Percentiles rank a stretch among this genome's conserved stretches.
phyloP scores from a whole-genome alignment of 169 alveolate species.

The Plasmodium vivax region DNA sequence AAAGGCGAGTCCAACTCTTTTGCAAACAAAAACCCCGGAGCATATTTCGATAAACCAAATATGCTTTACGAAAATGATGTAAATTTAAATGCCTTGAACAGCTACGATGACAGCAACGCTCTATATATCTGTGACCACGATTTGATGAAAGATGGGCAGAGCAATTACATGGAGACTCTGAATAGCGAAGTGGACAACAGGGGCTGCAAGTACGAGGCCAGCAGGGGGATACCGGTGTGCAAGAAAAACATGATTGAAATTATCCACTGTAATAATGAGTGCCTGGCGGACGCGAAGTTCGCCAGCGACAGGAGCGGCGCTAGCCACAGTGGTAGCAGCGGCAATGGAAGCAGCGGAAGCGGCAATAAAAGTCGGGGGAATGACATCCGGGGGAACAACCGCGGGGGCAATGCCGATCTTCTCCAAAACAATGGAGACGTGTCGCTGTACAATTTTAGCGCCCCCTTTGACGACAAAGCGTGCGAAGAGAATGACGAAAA shows the following conservation, averaged over 20 bases:
- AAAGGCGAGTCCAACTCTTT: slow-evolving; percentile 16
- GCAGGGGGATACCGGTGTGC: background rate
- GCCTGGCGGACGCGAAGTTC: slow-evolving; percentile 1
- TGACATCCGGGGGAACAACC: background rate
- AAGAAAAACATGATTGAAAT: slow-evolving; percentile 28
- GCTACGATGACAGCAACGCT: slow-evolving; percentile 13
- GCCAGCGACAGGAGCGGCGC: background rate
- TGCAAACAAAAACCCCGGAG: slow-evolving; percentile 4
- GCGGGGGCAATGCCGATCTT: background rate
- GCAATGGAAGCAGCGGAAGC: background rate
- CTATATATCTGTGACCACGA: slow-evolving; percentile 6
- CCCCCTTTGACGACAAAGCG: slow-evolving; percentile 7
- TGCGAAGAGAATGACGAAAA: background rate
- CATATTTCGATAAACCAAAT: slow-evolving; percentile 2
- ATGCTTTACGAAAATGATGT: slow-evolving; percentile 19
- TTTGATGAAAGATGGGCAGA: slow-evolving; percentile 5
- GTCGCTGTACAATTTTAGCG: slow-evolving; percentile 19
- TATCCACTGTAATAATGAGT: slow-evolving; percentile 11
- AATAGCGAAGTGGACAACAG: slow-evolving; percentile 19
- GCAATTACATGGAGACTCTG: slow-evolving; percentile 12
- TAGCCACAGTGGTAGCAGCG: background rate
- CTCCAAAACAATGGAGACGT: slow-evolving; percentile 8
- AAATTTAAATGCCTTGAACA: slow-evolving; percentile 9
- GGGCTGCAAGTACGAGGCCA: background rate
- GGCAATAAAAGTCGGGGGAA: background rate